A percentile compares a stretch with the other conserved stretches of the same genome.
Conservation (phyloP, 441 rosid genomes). For the Adansonia gregorii region DNA sequence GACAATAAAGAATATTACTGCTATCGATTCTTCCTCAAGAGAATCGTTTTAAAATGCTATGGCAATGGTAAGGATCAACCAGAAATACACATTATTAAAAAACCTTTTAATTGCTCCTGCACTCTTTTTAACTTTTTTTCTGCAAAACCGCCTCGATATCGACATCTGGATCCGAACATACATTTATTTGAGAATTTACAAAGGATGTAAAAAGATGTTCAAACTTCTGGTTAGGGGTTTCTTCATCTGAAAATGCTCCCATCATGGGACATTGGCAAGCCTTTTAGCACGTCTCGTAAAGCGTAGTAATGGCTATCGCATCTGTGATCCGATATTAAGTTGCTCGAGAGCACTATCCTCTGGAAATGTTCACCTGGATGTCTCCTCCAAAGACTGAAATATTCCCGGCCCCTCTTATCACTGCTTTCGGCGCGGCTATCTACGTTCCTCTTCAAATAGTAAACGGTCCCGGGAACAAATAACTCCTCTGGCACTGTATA, state of each 20-base stretch:
- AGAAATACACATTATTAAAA: not conserved
- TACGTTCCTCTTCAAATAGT: slow-evolving; percentile 67
- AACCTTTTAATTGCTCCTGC: not conserved
- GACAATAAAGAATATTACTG: not conserved
- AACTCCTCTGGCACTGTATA: slow-evolving; percentile 56
- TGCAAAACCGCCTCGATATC: not conserved
- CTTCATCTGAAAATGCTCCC: slow-evolving; percentile 44
- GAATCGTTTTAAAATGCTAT: not conserved
- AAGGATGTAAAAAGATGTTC: not conserved
- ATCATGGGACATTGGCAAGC: slow-evolving; percentile 53
- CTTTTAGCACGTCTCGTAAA: slow-evolving; percentile 84
- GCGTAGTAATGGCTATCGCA: slow-evolving; percentile 90
- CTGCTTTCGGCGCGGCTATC: slow-evolving; percentile 32
- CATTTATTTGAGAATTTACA: slow-evolving; percentile 17
- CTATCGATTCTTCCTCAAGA: not conserved
- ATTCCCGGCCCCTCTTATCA: slow-evolving; percentile 44
- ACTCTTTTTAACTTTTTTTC: not conserved
- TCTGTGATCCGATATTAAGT: slow-evolving; percentile 81
- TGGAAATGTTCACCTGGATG: slow-evolving; percentile 84
- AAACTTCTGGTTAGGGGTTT: not conserved
- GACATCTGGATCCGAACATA: not conserved
- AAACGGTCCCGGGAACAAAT: slow-evolving; percentile 75
- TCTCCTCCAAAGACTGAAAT: slow-evolving; percentile 76
- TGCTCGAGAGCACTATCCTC: slow-evolving; percentile 79
- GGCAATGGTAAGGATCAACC: not conserved